phyloP scores from a whole-genome alignment of 192 early-diverging fungal genomes.

The Tieghemiomyces parasiticus region DNA sequence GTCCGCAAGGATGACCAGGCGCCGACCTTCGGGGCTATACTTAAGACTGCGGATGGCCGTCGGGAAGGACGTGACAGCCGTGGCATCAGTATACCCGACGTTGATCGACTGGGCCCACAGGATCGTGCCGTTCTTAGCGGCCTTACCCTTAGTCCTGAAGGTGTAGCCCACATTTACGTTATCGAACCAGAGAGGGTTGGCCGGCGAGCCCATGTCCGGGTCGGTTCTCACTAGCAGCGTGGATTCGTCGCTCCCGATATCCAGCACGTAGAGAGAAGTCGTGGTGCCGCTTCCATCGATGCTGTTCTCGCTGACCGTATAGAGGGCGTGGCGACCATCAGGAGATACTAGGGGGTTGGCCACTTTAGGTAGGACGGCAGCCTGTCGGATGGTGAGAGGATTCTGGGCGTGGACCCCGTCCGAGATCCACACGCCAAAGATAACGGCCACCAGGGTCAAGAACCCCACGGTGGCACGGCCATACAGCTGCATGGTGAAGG shows the following conservation, averaged over 20 bases:
- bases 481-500: too few relatives aligned
- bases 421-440: too few relatives aligned
- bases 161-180: conserved; percentile 16
- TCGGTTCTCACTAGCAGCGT: conserved; percentile 4
- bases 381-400: conserved; percentile 18
- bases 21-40: conserved; percentile 9
- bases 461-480: too few relatives aligned
- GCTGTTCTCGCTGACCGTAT: conserved; percentile 15
- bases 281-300: conserved; percentile 16
- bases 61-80: conserved; percentile 12
- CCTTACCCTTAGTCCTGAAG: conserved; percentile 15
- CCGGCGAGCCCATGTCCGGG: conserved; percentile 7
- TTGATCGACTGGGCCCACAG: background rate
- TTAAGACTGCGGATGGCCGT: conserved; percentile 14
- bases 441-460: too few relatives aligned
- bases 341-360: conserved; percentile 17
- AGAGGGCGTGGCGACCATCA: conserved; percentile 14
- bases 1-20: conserved; percentile 14
- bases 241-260: conserved; percentile 11
- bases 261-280: conserved; percentile 16
- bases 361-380: conserved; percentile 15
- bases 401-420: too few relatives aligned
- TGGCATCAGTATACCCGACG: too few relatives aligned
- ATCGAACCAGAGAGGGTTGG: conserved; percentile 20
- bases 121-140: conserved; percentile 13